Evolutionary conservation across 176 grass and related monocot species (phyloP), one percentile per base, ranked within the genome.

Genomic region (Pontederia paniculata): DNA sequence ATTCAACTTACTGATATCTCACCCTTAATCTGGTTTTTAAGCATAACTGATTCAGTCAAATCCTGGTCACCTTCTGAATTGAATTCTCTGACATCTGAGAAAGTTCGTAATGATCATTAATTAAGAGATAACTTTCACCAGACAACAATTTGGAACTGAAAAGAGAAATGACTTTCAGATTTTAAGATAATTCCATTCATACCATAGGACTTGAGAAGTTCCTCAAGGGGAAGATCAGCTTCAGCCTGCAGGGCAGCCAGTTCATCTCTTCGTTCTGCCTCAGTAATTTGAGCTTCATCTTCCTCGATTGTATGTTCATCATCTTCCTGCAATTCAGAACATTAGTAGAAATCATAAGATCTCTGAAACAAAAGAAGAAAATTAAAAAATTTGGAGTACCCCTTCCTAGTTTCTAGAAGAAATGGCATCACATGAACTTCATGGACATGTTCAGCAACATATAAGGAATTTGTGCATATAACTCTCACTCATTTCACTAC

Each of bases 231-330:
- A 61, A 98, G 62, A 69, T 98, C 83, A 71, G 87, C 87, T 93
- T 98, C 87, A 58, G 77, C 83, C 61, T 98, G 63, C 69, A 93
- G 88, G 76, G 78, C 80, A 61, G 69, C 66, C 68, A 98, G 60
- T 77, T 98, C 94, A 59, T 90, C 87, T 58, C 66, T 82, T 50
- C 83, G 70, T 57, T 98, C 86, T 56, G 75, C 74, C 53, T 88
- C 78, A 2, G 80, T 98, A 43, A 98, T 91, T 74, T 80, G 81
- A 79, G 83, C 94, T 80, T 98, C 94, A 77, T 98, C 94, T 42
- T 82, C 83, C 44, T 91, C 94, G 43, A 98, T 84, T 28, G 87
- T 88, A 48, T 9, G 65, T 31, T 91, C 94, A 57, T 98, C 94
- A 82, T 98, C 94, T 80, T 80, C 83, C 94, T 98, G 75, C 43